Evolutionary conservation across 441 rosid species (phyloP), one percentile per base, ranked within the genome.

Genomic region (Adansonia madagascariensis): DNA sequence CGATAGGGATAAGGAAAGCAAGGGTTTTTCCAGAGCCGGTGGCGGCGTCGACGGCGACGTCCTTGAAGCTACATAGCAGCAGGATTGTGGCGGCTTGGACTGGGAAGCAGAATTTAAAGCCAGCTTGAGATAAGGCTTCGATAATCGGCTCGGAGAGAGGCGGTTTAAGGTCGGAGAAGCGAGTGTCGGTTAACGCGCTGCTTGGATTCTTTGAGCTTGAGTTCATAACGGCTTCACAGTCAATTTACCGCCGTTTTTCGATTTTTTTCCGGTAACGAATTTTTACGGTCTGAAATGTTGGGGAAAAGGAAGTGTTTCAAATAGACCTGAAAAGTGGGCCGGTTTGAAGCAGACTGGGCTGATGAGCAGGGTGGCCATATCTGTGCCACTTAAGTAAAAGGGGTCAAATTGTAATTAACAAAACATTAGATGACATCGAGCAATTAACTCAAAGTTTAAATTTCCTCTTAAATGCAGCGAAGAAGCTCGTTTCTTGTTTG

Each of bases 21-120:
- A 95, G 88, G 77, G 97, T 94, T 89, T 95, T 95, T 0, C 98
- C 99, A 35, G 94, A 92, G 77, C 98, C 98, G 47, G 97, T 92
- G 82, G 95, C 94, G 43, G 98, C 98, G 80, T 95, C 98, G 76
- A 93, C 97, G 27, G 92, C 88, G 0, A 95, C 99, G 81, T 95
- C 98, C 84, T 92, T 95, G 87, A 83, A 84, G 82, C 85, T 78
- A 83, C 97, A 94, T 44, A 95, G 91, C 62, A 95, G 80, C 15
- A 98, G 99, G 65, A 95, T 90, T 4, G 97, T 87, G 52, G 91
- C 89, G 39, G 89, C 94, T 82, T 94, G 99, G 77, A 95, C 98
- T 15, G 97, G 97, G 27, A 97, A 92, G 84, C 99, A 94, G 79
- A 86, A 89, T 17, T 90, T 84, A 82, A 95, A 95, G 41, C 91